Conservation (phyloP, 1,284 basidiomycete species). For the Ceratobasidium sp. region DNA sequence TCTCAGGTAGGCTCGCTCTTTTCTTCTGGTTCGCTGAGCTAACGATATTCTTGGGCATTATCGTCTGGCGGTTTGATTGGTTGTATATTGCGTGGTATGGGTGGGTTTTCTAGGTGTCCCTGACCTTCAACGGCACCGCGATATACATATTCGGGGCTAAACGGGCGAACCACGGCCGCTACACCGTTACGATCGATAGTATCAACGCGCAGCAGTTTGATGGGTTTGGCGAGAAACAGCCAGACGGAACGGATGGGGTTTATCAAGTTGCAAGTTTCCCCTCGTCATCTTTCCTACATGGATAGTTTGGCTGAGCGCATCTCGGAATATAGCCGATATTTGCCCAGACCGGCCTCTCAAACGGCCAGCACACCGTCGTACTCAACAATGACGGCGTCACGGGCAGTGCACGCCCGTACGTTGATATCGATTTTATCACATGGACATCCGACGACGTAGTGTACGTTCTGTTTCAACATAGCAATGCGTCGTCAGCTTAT, state of each 20-base stretch:
- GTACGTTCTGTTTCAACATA: constrained; percentile 2
- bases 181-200: constrained; percentile 35
- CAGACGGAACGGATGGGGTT: constrained; percentile 34
- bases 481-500: too few relatives aligned
- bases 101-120: not conserved
- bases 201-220: constrained; percentile 26
- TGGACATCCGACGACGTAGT: constrained; percentile 40
- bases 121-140: constrained; percentile 35
- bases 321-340: constrained; percentile 23
- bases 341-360: constrained; percentile 11
- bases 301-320: not conserved
- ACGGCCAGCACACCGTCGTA: not conserved
- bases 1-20: constrained; percentile 30
- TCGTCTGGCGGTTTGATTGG: too few relatives aligned
- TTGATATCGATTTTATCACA: constrained; percentile 34
- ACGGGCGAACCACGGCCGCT: constrained; percentile 32
- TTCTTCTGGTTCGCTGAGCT: not conserved
- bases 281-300: not conserved
- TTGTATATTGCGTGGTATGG: not conserved
- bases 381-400: not conserved
- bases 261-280: constrained; percentile 27
- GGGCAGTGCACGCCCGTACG: not conserved
- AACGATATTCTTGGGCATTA: too few relatives aligned
- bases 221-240: constrained; percentile 23
- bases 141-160: constrained; percentile 41